Base-by-base conservation (phyloP, 805 yeast genomes). In the Clavispora fructus region DNA sequence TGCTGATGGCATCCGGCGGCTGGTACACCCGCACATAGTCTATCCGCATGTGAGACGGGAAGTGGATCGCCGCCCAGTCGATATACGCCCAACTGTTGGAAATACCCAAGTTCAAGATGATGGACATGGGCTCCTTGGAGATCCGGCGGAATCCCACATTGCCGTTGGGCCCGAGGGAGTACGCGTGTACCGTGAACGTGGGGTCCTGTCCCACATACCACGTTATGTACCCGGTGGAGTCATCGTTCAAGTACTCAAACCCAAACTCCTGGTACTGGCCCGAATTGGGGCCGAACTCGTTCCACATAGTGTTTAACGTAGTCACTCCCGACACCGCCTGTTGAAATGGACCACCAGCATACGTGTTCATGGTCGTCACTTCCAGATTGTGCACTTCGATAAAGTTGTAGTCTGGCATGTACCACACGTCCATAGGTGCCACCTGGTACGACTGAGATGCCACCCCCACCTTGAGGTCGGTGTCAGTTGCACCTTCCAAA, bases 391-490 rank as follows among this genome's bases (percentile, higher is more conserved):
- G 71, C 51, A 92, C 71, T 60, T 83, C 91, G 44, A 90, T 64
- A 59, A 77, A 91, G 54, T 82, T 79, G 65, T 90, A 90, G 67
- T 92, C 95, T 6, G 97, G 96, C 61, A 78, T 76, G 62, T 87
- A 92, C 97, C 97, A 92, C 52, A 90, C 83, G 66, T 92, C 98
- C 62, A 81, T 81, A 9, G 98, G 98, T 14, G 97, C 98, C 51
- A 89, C 69, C 73, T 92, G 98, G 60, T 85, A 67, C 4, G 97
- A 89, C 67, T 92, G 99, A 4, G 97, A 88, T 1, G 91, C 97
- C 38, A 84, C 78, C 56, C 94, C 94, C 13, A 50, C 40, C 35
- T 48, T 45, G 52, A 69, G 60, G 12, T 63, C 70, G 1, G 84
- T 73, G 51, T 80, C 82, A 25, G 81, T 78, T 54, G 88, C 90